phyloP scores from a whole-genome alignment of 1,284 basidiomycete species.

The Microbotryomycetes sp. region DNA sequence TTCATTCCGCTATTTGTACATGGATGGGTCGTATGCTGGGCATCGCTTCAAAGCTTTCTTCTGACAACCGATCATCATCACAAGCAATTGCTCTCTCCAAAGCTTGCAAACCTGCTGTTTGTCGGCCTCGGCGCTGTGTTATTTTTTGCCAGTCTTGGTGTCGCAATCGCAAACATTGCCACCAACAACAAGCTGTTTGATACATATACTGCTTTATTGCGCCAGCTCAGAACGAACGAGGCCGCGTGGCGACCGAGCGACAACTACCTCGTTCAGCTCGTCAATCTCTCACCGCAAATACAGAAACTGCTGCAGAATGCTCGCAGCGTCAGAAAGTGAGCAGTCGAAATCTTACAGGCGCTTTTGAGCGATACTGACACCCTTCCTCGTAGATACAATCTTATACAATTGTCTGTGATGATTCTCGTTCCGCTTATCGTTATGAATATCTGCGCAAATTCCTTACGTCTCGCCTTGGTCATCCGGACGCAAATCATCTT shows the following conservation, averaged over 20 bases:
- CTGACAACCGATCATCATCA: constrained; percentile 1
- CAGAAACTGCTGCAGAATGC: not conserved
- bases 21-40: constrained; percentile 5
- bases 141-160: not conserved
- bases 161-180: not conserved
- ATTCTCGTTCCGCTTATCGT: not conserved
- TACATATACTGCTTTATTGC: not conserved
- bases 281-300: not conserved
- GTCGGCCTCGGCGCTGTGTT: constrained; percentile 1
- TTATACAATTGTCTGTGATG: not conserved
- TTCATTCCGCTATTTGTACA: not conserved
- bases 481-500: not conserved
- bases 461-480: not conserved
- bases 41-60: not conserved
- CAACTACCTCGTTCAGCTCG: not conserved
- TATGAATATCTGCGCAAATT: not conserved
- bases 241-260: not conserved
- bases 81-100: not conserved
- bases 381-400: not conserved
- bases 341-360: too few relatives aligned
- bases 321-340: not conserved
- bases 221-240: not conserved
- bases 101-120: constrained; percentile 1
- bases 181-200: not conserved
- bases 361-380: too few relatives aligned